Evolutionary conservation across 2,329 filamentous ascomycete genomes (phyloP), one percentile per base, ranked within the genome.

Genomic region (Penicillium sp.): DNA sequence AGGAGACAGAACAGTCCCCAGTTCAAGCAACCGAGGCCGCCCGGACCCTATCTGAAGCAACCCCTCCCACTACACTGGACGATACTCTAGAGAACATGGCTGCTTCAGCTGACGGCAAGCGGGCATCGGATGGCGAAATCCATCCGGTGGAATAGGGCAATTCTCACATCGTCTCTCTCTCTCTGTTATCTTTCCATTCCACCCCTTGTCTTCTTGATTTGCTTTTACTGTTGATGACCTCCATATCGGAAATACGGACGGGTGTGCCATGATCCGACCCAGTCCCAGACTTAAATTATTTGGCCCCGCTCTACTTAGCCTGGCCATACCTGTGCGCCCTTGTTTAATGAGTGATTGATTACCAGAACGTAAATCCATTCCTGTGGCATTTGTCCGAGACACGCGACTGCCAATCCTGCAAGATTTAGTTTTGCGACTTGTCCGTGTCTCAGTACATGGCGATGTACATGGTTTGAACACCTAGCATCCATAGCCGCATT

Each of bases 51-150:
- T 8, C 33, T 6, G 46, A 56, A 18, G 43, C 43, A 4, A 25
- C 17, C 4, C 19, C 40, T 18, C 34, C 50, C 4, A 13, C 32
- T 14, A 44, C 48, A 26, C 15, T 55, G 19, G 58, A 61, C 4
- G 36, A 48, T 9, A 40, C 44, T 13, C 33, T 56, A 5, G 58
- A 62, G 39, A 37, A 47, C n/a, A 36, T 54, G 36, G 28, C 53
- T 27, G 56, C 54, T 7, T 36, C 53, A 21, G 55, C 57, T 14
- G 54, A 61, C 19, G 56, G 50, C 20, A 62, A 64, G 45, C 48
- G 33, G 26, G 10, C 32, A 2, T 59, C 57, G 19, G 53, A 61
- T 27, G 54, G 56, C 34, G 47, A 48, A 3, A 37, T 50, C 23
- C 45, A 49, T 10, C 14, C 9, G 17, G 13, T 17, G 8, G 35